A percentile compares a stretch with the other conserved stretches of the same genome.
Evolutionary conservation across 257 asterid genomes (phyloP).

Genomic region (Fraxinus pennsylvanica): DNA sequence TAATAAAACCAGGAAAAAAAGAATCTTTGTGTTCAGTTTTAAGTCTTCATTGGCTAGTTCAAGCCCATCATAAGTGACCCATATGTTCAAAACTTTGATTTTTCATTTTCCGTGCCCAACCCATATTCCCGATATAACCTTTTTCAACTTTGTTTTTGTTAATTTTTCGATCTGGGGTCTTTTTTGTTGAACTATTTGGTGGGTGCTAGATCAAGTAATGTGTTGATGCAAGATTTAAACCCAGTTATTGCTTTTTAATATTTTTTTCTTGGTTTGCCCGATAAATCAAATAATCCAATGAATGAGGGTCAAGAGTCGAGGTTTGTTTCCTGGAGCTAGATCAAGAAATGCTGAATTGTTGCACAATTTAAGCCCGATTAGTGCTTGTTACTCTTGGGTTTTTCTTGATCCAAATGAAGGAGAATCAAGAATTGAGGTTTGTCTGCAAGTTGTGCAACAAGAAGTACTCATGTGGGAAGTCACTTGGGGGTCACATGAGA

Average conservation of each 20-base stretch:
- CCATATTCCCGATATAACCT: constrained; percentile 42
- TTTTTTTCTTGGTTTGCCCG: neutral
- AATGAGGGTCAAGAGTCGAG: neutral
- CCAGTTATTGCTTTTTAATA: neutral
- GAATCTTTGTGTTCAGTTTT: too few species aligned
- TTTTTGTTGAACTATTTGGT: too few species aligned
- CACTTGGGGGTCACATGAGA: constrained; percentile 21
- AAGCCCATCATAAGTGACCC: too few species aligned
- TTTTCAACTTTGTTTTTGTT: constrained; percentile 18
- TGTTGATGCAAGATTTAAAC: neutral
- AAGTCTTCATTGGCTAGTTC: too few species aligned
- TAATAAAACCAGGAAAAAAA: too few species aligned
- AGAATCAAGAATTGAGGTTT: constrained; percentile 53
- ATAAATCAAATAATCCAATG: neutral
- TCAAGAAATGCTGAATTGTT: constrained; percentile 36
- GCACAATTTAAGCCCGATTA: constrained; percentile 22
- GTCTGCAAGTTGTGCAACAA: constrained; percentile 60
- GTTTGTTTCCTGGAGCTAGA: neutral
- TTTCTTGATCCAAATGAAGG: constrained; percentile 36
- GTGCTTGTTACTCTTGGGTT: constrained; percentile 27
- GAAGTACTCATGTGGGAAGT: constrained; percentile 75
- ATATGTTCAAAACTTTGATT: constrained; percentile 40
- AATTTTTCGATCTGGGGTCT: neutral
- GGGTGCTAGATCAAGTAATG: constrained; percentile 16
- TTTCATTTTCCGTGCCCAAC: constrained; percentile 43